Evolutionary conservation across 2,329 filamentous ascomycete species (phyloP).

Genomic region (Colletotrichum tabaci): DNA sequence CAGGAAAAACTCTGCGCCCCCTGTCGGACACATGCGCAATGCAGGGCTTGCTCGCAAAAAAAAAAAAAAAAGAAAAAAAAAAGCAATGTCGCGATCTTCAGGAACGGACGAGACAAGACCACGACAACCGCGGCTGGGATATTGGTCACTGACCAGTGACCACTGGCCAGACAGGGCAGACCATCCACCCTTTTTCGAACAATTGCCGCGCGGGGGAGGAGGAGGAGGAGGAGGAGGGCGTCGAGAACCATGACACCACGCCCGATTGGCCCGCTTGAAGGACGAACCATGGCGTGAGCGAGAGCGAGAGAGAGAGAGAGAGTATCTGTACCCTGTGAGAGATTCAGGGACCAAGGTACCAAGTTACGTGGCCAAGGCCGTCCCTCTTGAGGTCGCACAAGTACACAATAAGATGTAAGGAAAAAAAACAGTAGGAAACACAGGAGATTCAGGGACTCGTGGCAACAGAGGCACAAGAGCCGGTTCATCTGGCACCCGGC

Average conservation of each 20-base stretch:
- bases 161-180: neutral
- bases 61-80: too few species aligned
- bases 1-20: neutral
- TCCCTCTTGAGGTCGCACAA: too few species aligned
- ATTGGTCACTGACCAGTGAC: too few species aligned
- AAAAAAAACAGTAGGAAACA: too few species aligned
- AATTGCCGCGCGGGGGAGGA: constrained; percentile 22
- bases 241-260: too few species aligned
- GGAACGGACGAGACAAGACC: constrained; percentile 16
- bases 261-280: neutral
- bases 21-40: constrained; percentile 13
- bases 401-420: too few species aligned
- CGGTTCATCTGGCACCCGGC: neutral
- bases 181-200: neutral
- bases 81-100: constrained; percentile 21
- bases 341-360: neutral
- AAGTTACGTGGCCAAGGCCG: too few species aligned
- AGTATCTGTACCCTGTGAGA: neutral
- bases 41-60: constrained; percentile 5
- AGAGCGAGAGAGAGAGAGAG: neutral
- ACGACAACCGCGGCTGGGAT: too few species aligned
- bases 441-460: neutral
- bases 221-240: neutral
- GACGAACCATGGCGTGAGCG: constrained; percentile 6
- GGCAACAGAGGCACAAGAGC: neutral